Conservation (phyloP, 768 basidiomycete genomes). For the Podaxis pistillaris region DNA sequence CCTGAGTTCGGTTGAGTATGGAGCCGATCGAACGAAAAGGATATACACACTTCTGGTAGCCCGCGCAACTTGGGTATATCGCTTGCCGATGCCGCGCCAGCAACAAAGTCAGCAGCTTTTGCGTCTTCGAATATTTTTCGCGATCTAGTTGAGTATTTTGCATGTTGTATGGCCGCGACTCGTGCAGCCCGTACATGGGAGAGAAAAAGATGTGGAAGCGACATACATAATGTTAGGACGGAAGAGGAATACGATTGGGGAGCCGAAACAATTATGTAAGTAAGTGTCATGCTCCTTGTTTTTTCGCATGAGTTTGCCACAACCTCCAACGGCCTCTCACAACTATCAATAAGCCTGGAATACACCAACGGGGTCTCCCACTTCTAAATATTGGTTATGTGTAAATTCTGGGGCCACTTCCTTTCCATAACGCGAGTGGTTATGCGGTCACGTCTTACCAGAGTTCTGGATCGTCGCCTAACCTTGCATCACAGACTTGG, state of each 20-base stretch:
- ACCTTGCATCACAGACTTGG: background rate
- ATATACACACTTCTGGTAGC: slow-evolving; percentile 39
- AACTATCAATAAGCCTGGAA: background rate
- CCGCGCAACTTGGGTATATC: slow-evolving; percentile 40
- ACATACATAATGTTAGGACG: background rate
- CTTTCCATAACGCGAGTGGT: background rate
- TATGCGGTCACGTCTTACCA: background rate
- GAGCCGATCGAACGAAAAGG: background rate
- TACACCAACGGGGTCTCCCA: background rate
- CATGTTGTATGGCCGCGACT: background rate
- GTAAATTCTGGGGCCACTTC: background rate
- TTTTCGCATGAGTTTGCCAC: too few relatives aligned
- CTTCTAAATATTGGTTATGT: background rate
- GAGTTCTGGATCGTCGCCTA: background rate
- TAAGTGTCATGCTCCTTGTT: too few relatives aligned
- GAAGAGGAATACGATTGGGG: background rate
- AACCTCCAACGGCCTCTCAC: too few relatives aligned
- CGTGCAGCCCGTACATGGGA: background rate
- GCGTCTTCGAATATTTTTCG: slow-evolving; percentile 28
- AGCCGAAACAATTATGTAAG: background rate
- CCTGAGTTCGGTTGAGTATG: slow-evolving; percentile 25
- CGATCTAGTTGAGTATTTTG: slow-evolving; percentile 15
- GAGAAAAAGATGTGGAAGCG: background rate
- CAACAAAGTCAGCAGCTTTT: slow-evolving; percentile 36
- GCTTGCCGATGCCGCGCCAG: slow-evolving; percentile 33